Conservation (phyloP, 2,329 filamentous ascomycete genomes). For the Xylaria sp. region DNA sequence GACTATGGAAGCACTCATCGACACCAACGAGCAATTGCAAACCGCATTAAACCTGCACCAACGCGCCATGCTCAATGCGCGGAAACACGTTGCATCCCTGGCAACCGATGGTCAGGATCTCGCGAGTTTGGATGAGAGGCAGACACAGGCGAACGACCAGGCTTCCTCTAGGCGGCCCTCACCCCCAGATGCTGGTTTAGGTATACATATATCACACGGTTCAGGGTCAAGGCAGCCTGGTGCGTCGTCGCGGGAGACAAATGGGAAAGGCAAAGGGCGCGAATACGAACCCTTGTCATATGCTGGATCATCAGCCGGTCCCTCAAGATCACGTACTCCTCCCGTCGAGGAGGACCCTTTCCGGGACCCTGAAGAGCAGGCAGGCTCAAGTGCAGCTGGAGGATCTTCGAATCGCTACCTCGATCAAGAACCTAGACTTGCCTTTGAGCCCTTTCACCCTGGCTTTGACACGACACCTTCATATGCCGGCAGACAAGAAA, state of each 20-base stretch:
- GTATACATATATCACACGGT: slow-evolving; percentile 40
- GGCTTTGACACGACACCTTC: slow-evolving; percentile 51
- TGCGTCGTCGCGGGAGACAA: slow-evolving; percentile 43
- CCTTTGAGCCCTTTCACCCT: slow-evolving; percentile 52
- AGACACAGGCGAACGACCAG: slow-evolving; percentile 24
- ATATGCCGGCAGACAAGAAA: slow-evolving; percentile 55
- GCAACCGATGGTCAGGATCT: slow-evolving; percentile 46
- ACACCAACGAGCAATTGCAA: slow-evolving; percentile 91
- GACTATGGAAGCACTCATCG: slow-evolving; percentile 91
- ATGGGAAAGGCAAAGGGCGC: slow-evolving; percentile 48
- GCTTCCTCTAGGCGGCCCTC: slow-evolving; percentile 27
- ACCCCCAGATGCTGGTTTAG: slow-evolving; percentile 32
- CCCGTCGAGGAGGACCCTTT: slow-evolving; percentile 51
- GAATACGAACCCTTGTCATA: slow-evolving; percentile 48
- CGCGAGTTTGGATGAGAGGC: slow-evolving; percentile 41
- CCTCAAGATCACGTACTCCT: slow-evolving; percentile 48
- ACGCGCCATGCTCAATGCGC: slow-evolving; percentile 75
- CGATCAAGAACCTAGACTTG: slow-evolving; percentile 46
- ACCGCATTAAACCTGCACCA: slow-evolving; percentile 86
- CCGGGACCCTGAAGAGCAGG: slow-evolving; percentile 49
- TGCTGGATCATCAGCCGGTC: slow-evolving; percentile 42
- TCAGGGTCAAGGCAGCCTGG: slow-evolving; percentile 41
- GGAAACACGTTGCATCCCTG: slow-evolving; percentile 63
- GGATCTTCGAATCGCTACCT: slow-evolving; percentile 41
- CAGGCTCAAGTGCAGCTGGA: slow-evolving; percentile 40